Evolutionary conservation across 1,139 yeast species (phyloP), one percentile per base, ranked within the genome.

Genomic region (Yamadazyma dushanensis): DNA sequence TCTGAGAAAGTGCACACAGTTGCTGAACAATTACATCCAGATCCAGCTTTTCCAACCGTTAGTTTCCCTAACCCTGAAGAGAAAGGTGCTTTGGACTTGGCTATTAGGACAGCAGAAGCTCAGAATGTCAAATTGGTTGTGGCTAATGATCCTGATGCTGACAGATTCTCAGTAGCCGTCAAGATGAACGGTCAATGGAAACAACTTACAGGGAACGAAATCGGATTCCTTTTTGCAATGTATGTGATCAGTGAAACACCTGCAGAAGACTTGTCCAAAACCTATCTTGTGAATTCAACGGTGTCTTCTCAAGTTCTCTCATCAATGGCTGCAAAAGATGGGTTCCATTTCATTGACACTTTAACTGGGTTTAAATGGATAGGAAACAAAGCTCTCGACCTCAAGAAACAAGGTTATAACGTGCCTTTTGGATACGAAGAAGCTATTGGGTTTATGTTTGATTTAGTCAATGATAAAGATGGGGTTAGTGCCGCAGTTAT

Each of bases 281-380:
- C 78, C 8, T 89, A 80, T 37, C 60, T 92, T 58, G 60, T 92
- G 26, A 88, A 85, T 53, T 89, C 97, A 0, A 89, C 97, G 0
- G 97, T 92, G 0, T 88, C 96, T 0, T 86, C 96, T 4, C 95
- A 86, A 51, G 74, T 89, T 61, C 69, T 89, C 38, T 62, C 67
- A n/a, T 65, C 80, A 3, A 78, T 90, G 80, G 94, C 96, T 0
- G 56, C 66, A 3, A 55, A 54, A 8, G 71, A 77, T 37, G 83
- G 83, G 0, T 82, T 84, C 54, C 66, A 76, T 31, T 85, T 72
- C 59, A 73, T 67, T 31, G 97, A 92, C 43, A 90, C 97, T 0
- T 67, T 92, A 36, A 92, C 97, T 1, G 97, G 98, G 1, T 92
- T 92, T 66, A 92, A 92, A 61, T 92, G 98, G 98, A 84, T 92